Evolutionary conservation across 345 rosid genomes (phyloP).

Genomic region (Stellera chamaejasme): DNA sequence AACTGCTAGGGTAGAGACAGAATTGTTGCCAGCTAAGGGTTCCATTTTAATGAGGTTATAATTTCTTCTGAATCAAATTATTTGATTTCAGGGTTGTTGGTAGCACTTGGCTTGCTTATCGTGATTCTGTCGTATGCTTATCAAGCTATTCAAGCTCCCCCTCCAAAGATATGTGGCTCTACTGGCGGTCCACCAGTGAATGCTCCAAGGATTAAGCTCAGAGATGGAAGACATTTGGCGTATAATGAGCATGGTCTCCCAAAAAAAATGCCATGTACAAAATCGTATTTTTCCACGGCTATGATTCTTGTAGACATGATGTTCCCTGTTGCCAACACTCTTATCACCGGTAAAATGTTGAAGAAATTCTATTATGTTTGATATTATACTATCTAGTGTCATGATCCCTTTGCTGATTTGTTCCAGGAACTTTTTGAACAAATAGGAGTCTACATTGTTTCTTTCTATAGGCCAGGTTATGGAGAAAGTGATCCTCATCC

Average conservation of each 20-base stretch:
- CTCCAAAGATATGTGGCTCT: conserved; percentile 39
- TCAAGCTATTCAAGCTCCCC: conserved; percentile 42
- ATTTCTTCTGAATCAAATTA: too few relatives aligned
- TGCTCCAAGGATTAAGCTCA: conserved; percentile 45
- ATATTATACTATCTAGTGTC: not conserved
- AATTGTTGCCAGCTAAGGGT: too few relatives aligned
- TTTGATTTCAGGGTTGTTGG: not conserved
- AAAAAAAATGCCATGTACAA: conserved; percentile 22
- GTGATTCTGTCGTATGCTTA: conserved; percentile 40
- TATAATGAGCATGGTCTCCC: conserved; percentile 39
- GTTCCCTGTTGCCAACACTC: not conserved
- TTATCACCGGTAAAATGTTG: conserved; percentile 10
- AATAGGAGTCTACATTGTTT: conserved; percentile 27
- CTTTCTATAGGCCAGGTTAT: conserved; percentile 53
- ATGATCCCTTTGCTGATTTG: not conserved
- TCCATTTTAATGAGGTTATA: too few relatives aligned
- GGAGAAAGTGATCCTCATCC: conserved; percentile 62
- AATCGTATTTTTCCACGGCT: conserved; percentile 34
- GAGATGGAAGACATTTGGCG: conserved; percentile 57
- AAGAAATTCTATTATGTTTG: not conserved
- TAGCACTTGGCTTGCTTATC: conserved; percentile 21
- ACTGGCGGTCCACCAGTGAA: conserved; percentile 39
- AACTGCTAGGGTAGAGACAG: too few relatives aligned
- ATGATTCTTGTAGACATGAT: conserved; percentile 16
- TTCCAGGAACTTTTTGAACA: conserved; percentile 39